Percentiles rank a stretch among this genome's conserved stretches.
Evolutionary conservation across 441 rosid genomes (phyloP).

Genomic region (Arabidopsis hybrid): DNA sequence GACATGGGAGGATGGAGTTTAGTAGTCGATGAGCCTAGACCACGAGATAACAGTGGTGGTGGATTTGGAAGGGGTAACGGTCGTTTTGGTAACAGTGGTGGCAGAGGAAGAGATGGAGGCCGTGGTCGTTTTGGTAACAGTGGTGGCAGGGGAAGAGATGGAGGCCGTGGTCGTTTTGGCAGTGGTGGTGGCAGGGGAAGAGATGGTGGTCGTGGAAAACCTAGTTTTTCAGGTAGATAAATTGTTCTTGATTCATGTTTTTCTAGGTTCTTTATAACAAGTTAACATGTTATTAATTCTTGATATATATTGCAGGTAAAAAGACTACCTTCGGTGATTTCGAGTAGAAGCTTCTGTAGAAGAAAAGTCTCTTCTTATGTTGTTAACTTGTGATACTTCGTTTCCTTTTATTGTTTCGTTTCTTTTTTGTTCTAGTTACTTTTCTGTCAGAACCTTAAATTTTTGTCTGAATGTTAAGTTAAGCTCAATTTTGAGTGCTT

Average conservation of each 20-base stretch:
- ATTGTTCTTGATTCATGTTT: slow-evolving; percentile 35
- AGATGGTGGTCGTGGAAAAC: slow-evolving; percentile 57
- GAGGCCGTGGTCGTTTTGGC: slow-evolving; percentile 32
- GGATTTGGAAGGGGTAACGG: slow-evolving; percentile 20
- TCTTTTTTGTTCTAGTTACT: slow-evolving; percentile 19
- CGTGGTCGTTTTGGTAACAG: slow-evolving; percentile 35
- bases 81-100: slow-evolving; percentile 10
- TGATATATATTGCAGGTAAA: slow-evolving; percentile 55
- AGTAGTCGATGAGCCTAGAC: slow-evolving; percentile 77
- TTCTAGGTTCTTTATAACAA: not conserved
- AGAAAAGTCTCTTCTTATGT: slow-evolving; percentile 8
- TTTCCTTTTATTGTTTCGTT: slow-evolving; percentile 1
- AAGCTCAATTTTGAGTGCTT: slow-evolving; percentile 26
- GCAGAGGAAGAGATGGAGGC: slow-evolving; percentile 42
- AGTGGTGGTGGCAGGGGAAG: slow-evolving; percentile 36
- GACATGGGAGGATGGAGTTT: slow-evolving; percentile 58
- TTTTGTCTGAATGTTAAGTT: slow-evolving; percentile 33
- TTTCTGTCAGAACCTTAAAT: slow-evolving; percentile 26
- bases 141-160: slow-evolving; percentile 41
- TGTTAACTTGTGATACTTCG: slow-evolving; percentile 23
- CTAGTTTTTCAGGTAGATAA: slow-evolving; percentile 45
- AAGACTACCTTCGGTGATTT: slow-evolving; percentile 67
- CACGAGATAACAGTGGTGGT: slow-evolving; percentile 49
- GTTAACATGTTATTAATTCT: not conserved
- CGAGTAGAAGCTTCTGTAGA: slow-evolving; percentile 44